Evolutionary conservation across 2,329 filamentous ascomycete genomes (phyloP), one percentile per base, ranked within the genome.

Genomic region (Talaromyces sp.): DNA sequence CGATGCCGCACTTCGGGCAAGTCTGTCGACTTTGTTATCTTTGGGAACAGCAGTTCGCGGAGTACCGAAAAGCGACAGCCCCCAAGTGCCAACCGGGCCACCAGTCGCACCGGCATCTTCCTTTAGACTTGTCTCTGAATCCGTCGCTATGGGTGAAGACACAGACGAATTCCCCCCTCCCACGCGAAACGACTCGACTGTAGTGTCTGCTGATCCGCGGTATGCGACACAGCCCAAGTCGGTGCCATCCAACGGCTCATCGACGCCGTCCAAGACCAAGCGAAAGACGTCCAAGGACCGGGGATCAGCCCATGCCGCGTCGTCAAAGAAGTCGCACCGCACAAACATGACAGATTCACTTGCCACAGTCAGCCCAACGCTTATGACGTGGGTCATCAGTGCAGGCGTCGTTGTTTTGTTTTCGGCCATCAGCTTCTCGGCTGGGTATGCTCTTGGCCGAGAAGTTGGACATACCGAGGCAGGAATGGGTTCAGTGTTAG

Each of bases 1-100:
- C 68, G 95, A 99, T 68, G 95, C 92, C 31, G 95, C 92, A 1
- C 82, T 99, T 11, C 88, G 95, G 35, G 92, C 95, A 21, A 96
- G 91, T 55, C 82, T 99, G n/a, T 96, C 92, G 0, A 98, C 95
- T 0, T 83, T 99, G 13, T 84, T 99, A 13, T 97, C 93, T n/a
- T 96, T 91, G 69, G 93, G 92, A 0, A 92, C 93, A 3, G 95
- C 93, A 0, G 95, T 93, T 1, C 85, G 95, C 50, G 89, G 89
- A 4, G 80, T 95, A 17, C 86, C 89, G 0, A 96, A 95, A 70
- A 69, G 68, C 61, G 77, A 75, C 53, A 70, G 63, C 43, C 71
- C 71, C 53, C 74, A 70, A 0, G 29, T 65, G 6, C 60, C 62
- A 21, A 58, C 67, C 13, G 65, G 67, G n/a, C 68, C 70, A 19